phyloP scores from a whole-genome alignment of 2,329 filamentous ascomycete species.

The Talaromyces piceae region DNA sequence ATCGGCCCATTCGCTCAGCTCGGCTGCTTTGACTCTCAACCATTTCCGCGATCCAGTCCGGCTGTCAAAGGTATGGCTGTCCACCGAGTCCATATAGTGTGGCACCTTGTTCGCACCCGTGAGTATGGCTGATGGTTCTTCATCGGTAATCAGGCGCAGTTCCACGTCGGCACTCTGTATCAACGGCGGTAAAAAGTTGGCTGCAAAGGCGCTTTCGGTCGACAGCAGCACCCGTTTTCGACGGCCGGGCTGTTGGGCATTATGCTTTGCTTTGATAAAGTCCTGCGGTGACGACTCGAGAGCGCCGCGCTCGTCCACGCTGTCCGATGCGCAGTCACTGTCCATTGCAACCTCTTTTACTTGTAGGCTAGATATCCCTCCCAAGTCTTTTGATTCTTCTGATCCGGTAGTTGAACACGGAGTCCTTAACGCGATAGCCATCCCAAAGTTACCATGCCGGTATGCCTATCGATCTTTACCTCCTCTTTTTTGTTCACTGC shows the following conservation, averaged over 20 bases:
- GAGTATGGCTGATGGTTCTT: constrained; percentile 29
- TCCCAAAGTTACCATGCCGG: constrained; percentile 10
- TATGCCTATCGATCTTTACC: background rate
- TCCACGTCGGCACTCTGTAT: constrained; percentile 33
- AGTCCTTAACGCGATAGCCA: constrained; percentile 13
- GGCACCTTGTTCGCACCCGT: constrained; percentile 31
- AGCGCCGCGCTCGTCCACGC: background rate
- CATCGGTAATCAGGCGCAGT: constrained; percentile 36
- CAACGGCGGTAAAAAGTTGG: constrained; percentile 31
- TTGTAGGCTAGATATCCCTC: background rate
- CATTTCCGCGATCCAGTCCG: constrained; percentile 31
- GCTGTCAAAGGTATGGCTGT: constrained; percentile 32
- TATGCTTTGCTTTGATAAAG: background rate
- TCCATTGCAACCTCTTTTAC: background rate
- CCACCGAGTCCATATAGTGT: constrained; percentile 35
- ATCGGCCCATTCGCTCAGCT: constrained; percentile 81
- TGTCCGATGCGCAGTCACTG: background rate
- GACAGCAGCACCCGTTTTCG: constrained; percentile 29
- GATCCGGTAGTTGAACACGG: background rate
- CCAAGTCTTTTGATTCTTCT: constrained; percentile 3
- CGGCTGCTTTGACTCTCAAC: constrained; percentile 40
- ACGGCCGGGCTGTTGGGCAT: constrained; percentile 5
- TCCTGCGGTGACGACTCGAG: background rate
- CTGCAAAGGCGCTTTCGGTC: constrained; percentile 34
- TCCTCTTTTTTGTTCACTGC: no score